Base-by-base conservation (phyloP, 495 filamentous ascomycete genomes). In the Aspergillus bridgeri region DNA sequence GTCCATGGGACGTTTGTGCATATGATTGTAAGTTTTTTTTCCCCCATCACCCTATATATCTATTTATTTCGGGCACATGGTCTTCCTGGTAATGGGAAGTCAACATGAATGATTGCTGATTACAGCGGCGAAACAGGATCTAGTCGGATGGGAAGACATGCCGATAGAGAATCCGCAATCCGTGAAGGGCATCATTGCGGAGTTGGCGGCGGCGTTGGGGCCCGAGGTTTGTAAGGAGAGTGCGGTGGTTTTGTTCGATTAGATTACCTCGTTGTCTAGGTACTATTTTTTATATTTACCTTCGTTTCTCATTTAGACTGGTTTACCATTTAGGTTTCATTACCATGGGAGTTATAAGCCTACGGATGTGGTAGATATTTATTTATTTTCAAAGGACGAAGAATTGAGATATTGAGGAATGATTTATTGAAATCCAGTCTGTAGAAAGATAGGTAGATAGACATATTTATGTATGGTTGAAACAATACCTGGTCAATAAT, bases 141-240 rank as follows among this genome's bases (percentile, higher is more conserved):
- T 92, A 19, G 79, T 85, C 20, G 72, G 76, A 7, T 96, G 89
- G 89, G 82, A 87, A 11, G 59, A 65, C n/a, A 81, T 86, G 59
- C 61, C 76, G 13, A 71, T 89, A 11, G 67, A 69, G 15, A 74
- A 85, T 56, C 66, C 77, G 5, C 69, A 73, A 23, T 75, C 77
- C 0, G 60, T 90, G 24, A 91, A 89, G 69, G 84, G 83, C 0
- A 78, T 85, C 42, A 72, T 94, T 44, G 89, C 83, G 6, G 90
- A 96, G 65, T 70, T 96, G 38, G 88, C 89, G 8, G 89, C 93
- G 6, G 84, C 79, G 4, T 72, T 96, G 43, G 93, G 93, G 3
- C 81, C 83, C 7, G 84, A 86, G 6, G 62, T 91, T 48, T 81
- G 87, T 42, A 71, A 69, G 29, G 71, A 84, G 51, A 81, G 73